Conservation (phyloP, 345 rosid species). For the rapeseed (Brassica napus) region Da-Ae NC_063445.1:54190001-54190500, state of each 20-base stretch:
- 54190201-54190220: constrained; percentile 72
- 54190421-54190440: constrained; percentile 66
- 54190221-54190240: constrained; percentile 73
- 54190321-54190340: constrained; percentile 86
- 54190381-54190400: constrained; percentile 57
- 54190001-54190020: too few species aligned
- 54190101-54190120: too few species aligned
- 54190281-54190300: constrained; percentile 46
- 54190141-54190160: constrained; percentile 72
- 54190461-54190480: constrained; percentile 89
- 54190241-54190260: constrained; percentile 76
- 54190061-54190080: too few species aligned
- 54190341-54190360: constrained; percentile 69
- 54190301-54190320: constrained; percentile 67
- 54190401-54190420: constrained; percentile 47
- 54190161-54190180: constrained; percentile 97
- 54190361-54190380: constrained; percentile 79
- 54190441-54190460: constrained; percentile 68
- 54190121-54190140: too few species aligned
- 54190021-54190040: too few species aligned
- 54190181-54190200: constrained; percentile 88
- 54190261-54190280: constrained; percentile 65
- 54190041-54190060: too few species aligned
- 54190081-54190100: too few species aligned
- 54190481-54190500: constrained; percentile 93